These are phyloP conservation scores for Paecilomyces dactylethromorphus DNA, from an alignment of 2,329 filamentous ascomycete genomes.

Conservation along the genomic window DNA sequence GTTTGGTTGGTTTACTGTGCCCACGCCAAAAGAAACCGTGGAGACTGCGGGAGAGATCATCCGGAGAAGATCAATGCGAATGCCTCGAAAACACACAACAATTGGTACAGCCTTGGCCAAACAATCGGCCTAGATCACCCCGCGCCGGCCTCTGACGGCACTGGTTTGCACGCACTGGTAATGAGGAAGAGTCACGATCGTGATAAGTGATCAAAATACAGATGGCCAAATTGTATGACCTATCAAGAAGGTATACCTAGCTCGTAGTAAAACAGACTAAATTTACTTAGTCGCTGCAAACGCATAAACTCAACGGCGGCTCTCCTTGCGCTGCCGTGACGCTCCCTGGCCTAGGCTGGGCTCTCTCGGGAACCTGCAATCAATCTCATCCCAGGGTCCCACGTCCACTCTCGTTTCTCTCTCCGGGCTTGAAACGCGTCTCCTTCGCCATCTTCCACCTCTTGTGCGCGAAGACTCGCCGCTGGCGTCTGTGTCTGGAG, in stretches of 20 bases:
- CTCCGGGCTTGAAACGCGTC: background rate
- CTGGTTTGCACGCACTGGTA: background rate
- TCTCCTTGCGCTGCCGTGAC: background rate
- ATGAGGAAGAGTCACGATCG: background rate
- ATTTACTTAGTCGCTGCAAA: background rate
- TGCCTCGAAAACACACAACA: background rate
- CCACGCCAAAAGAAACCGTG: background rate
- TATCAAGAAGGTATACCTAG: background rate
- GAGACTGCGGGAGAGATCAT: background rate
- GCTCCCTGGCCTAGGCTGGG: background rate
- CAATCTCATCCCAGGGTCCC: background rate
- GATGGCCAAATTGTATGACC: background rate
- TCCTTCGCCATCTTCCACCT: background rate
- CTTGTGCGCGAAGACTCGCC: background rate
- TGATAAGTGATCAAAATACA: background rate
- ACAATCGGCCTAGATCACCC: background rate
- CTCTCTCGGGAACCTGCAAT: background rate
- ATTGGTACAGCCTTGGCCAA: background rate
- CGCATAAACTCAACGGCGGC: background rate
- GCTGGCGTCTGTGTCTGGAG: background rate
- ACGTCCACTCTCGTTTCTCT: background rate
- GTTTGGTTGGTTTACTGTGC: background rate
- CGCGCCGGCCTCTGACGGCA: background rate
- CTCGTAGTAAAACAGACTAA: background rate
- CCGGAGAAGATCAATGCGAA: background rate